A percentile compares a stretch with the other conserved stretches of the same genome.
phyloP scores from a whole-genome alignment of 345 rosid genomes.

The Draba incana region DNA sequence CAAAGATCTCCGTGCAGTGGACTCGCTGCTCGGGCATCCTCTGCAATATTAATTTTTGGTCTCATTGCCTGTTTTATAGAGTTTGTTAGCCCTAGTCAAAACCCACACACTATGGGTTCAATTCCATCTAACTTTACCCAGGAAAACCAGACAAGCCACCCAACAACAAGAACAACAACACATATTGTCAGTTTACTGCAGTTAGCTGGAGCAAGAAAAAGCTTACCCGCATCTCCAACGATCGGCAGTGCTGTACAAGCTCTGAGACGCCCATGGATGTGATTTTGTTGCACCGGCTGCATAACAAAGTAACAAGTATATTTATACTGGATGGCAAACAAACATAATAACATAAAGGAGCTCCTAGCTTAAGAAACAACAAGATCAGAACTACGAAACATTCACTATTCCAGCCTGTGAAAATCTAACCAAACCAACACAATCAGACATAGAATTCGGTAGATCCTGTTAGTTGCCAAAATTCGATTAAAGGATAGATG shows the following conservation, averaged over 20 bases:
- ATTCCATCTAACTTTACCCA: conserved; percentile 16
- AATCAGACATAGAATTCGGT: neutral
- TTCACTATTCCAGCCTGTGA: neutral
- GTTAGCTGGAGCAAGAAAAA: neutral
- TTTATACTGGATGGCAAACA: neutral
- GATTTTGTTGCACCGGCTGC: conserved; percentile 71
- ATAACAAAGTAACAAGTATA: conserved; percentile 29
- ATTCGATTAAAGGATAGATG: neutral
- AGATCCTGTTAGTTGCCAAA: too few species aligned
- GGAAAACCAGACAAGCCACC: neutral
- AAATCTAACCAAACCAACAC: neutral
- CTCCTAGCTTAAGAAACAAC: conserved; percentile 18
- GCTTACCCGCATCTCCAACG: conserved; percentile 78
- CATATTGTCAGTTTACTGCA: too few species aligned
- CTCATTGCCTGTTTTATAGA: conserved; percentile 62
- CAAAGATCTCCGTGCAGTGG: conserved; percentile 70
- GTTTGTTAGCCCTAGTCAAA: conserved; percentile 52
- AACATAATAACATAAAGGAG: conserved; percentile 17
- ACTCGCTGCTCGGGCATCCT: conserved; percentile 75
- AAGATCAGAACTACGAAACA: conserved; percentile 2
- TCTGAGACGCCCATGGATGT: conserved; percentile 68
- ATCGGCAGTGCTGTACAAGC: conserved; percentile 65
- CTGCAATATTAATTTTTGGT: conserved; percentile 77
- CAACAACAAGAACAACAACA: too few species aligned
- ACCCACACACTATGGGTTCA: conserved; percentile 39